phyloP scores from a whole-genome alignment of 805 yeast genomes.

The Yamadazyma olivae region DNA sequence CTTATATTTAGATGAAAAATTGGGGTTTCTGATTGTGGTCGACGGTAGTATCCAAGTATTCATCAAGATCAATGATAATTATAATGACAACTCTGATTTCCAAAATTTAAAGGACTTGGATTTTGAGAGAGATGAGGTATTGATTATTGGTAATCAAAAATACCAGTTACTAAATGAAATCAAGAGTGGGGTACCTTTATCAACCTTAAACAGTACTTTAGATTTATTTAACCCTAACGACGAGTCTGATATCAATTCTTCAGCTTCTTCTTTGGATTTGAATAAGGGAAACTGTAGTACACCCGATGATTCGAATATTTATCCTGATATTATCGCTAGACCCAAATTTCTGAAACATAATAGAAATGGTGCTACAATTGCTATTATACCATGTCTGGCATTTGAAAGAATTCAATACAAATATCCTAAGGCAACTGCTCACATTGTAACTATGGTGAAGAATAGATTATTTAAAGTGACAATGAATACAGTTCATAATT shows the following conservation, averaged over 20 bases:
- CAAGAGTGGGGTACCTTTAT: constrained; percentile 78
- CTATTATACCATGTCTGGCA: constrained; percentile 85
- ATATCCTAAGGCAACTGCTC: constrained; percentile 88
- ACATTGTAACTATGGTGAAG: constrained; percentile 88
- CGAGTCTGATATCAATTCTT: constrained; percentile 5
- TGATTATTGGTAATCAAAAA: constrained; percentile 52
- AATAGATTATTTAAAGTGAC: constrained; percentile 88
- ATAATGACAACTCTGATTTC: constrained; percentile 7
- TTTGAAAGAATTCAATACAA: constrained; percentile 67
- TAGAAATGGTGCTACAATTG: constrained; percentile 64
- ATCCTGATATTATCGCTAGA: constrained; percentile 59
- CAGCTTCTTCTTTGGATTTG: constrained; percentile 12
- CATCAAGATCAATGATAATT: constrained; percentile 43
- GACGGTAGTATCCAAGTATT: constrained; percentile 86
- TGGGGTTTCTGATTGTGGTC: constrained; percentile 89
- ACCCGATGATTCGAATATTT: constrained; percentile 1
- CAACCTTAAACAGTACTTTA: constrained; percentile 77
- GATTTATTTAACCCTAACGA: constrained; percentile 52
- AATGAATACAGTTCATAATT: constrained; percentile 83
- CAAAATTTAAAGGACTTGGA: constrained; percentile 23
- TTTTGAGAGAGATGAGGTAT: constrained; percentile 36
- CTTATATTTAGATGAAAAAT: constrained; percentile 64
- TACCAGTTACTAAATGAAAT: constrained; percentile 79
- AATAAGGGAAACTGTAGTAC: background rate
- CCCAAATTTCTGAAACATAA: constrained; percentile 41